Evolutionary conservation across 2,329 filamentous ascomycete genomes (phyloP), one percentile per base, ranked within the genome.

Genomic region (Fusarium agapanthi): DNA sequence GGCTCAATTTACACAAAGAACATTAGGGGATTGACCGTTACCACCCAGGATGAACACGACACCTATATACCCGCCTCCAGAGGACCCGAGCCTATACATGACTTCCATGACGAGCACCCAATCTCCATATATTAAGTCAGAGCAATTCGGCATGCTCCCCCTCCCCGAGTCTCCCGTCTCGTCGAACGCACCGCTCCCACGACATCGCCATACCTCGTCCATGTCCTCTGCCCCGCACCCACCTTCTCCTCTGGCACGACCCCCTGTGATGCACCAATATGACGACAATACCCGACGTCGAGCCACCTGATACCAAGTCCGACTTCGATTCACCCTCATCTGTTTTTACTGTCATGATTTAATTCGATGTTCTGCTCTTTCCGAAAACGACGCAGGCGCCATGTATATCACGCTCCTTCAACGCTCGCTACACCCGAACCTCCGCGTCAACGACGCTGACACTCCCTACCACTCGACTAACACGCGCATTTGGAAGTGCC

Each of bases 11-110:
- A 76, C 74, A 75, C 75, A 76, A 80, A 79, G 79, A 80, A 81
- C 78, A 82, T 79, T 82, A 82, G 82, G 80, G 87, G 83, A 87
- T 89, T 89, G 85, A 89, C 87, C 84, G 79, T 80, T 80, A 76
- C 80, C 84, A 82, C 83, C 81, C 86, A 88, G 87, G 86, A 87
- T 81, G 68, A 84, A 83, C 78, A 84, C 82, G 70, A 84, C 84
- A 69, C 82, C 84, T 70, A 80, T 81, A 63, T 84, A 84, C 73
- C 83, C 84, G 71, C 82, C 84, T 64, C 80, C 83, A 64, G 83
- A 87, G 73, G 83, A 85, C 65, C 76, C 82, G 44, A 78, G 78
- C 60, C 72, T 81, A 58, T 78, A 73, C 55, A 81, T 83, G 54
- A 74, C 82, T 57, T 79, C 83, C 44, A 78, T 82, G 58, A 77